Percentiles rank a stretch among this genome's conserved stretches.
These are phyloP conservation scores for Backusella parvicylindrica DNA, from an alignment of 192 early-diverging fungal genomes.

Conservation along the genomic window DNA sequence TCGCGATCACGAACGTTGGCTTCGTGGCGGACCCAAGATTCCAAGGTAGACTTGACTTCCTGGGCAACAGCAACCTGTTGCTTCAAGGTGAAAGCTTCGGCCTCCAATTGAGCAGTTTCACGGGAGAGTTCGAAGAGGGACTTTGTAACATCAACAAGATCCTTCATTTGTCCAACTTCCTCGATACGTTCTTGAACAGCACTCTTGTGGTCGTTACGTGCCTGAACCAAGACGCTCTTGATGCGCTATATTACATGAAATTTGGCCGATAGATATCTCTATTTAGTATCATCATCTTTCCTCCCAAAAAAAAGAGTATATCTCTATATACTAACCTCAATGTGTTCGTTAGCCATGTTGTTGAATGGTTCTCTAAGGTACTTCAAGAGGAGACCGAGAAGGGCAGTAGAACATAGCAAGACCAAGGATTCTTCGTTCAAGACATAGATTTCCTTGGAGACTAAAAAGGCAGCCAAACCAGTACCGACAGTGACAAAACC, in stretches of 20 bases:
- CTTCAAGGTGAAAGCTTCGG: slow-evolving; percentile 93
- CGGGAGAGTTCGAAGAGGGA: slow-evolving; percentile 91
- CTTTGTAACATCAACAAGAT: slow-evolving; percentile 93
- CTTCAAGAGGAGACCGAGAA: slow-evolving; percentile 76
- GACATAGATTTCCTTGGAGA: slow-evolving; percentile 98
- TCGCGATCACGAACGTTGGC: slow-evolving; percentile 86
- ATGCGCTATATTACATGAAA: slow-evolving; percentile 58
- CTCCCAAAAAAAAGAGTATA: too few species aligned
- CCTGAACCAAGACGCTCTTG: slow-evolving; percentile 74
- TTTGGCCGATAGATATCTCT: background rate
- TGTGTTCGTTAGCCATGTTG: slow-evolving; percentile 68
- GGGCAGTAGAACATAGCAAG: slow-evolving; percentile 74
- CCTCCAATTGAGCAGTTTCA: slow-evolving; percentile 92
- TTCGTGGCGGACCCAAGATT: slow-evolving; percentile 98
- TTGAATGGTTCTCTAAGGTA: slow-evolving; percentile 78
- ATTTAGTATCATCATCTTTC: too few species aligned
- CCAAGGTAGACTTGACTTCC: slow-evolving; percentile 86
- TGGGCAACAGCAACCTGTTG: slow-evolving; percentile 76
- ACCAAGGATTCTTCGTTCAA: slow-evolving; percentile 92
- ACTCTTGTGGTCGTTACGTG: slow-evolving; percentile 88
- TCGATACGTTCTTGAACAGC: slow-evolving; percentile 88
- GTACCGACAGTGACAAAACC: slow-evolving; percentile 79
- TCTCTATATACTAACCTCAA: slow-evolving; percentile 24
- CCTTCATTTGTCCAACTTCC: slow-evolving; percentile 88
- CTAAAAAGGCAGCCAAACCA: slow-evolving; percentile 80